Conservation (phyloP, 23 red algal species). For the Agarophyton chilense region DNA sequence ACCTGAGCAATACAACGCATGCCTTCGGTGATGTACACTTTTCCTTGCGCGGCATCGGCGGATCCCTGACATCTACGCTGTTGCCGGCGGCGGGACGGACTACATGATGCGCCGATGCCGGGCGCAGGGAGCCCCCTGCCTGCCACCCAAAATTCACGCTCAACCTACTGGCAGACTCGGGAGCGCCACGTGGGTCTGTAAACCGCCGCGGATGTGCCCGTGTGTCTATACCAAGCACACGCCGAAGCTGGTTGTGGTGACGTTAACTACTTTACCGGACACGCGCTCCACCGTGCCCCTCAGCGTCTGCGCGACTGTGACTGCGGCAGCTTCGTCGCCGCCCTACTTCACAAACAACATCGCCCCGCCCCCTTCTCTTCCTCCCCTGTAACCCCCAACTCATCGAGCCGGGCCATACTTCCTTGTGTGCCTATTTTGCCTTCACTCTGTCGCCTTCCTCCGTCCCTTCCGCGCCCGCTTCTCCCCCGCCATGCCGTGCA, state of each 20-base stretch:
- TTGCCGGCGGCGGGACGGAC: neutral
- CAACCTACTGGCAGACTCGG: too few relatives aligned
- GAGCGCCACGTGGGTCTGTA: conserved; percentile 7
- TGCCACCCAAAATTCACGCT: neutral
- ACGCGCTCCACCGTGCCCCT: neutral
- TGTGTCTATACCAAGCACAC: neutral
- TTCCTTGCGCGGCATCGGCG: too few relatives aligned
- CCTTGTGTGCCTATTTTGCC: too few relatives aligned
- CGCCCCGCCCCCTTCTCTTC: neutral
- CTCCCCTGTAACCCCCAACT: neutral
- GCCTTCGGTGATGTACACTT: too few relatives aligned
- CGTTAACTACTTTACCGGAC: neutral
- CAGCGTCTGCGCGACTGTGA: neutral
- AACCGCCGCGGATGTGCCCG: neutral
- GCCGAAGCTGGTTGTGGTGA: neutral
- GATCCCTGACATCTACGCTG: too few relatives aligned
- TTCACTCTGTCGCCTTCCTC: neutral
- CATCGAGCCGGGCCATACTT: too few relatives aligned
- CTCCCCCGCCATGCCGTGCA: neutral
- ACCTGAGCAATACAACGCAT: too few relatives aligned
- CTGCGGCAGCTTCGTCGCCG: neutral
- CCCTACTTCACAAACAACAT: neutral
- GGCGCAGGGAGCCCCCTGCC: neutral
- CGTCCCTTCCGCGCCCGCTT: neutral
- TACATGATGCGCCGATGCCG: too few relatives aligned